A percentile compares a stretch with the other conserved stretches of the same genome.
phyloP scores from a whole-genome alignment of 495 filamentous ascomycete genomes.

The Penicillium simplicissimum region DNA sequence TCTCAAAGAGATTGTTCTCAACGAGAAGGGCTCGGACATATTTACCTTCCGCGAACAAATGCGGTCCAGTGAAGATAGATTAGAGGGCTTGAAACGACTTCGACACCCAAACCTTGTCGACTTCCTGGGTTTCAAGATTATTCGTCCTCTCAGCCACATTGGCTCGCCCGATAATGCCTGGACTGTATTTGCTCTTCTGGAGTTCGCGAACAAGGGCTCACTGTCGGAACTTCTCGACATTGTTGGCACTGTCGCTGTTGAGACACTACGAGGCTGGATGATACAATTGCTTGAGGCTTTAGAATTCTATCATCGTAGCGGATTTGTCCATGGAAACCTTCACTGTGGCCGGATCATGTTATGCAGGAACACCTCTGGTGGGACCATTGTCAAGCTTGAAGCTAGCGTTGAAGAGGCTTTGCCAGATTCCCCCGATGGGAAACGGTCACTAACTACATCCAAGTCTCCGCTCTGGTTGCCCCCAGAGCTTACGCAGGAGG shows the following conservation, averaged over 20 bases:
- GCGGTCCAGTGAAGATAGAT: slow-evolving; percentile 67
- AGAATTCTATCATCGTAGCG: slow-evolving; percentile 80
- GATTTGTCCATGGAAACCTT: slow-evolving; percentile 76
- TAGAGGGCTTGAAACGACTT: slow-evolving; percentile 72
- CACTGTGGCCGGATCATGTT: slow-evolving; percentile 77
- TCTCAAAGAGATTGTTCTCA: slow-evolving; percentile 58
- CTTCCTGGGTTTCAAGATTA: slow-evolving; percentile 79
- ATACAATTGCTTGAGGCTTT: slow-evolving; percentile 88
- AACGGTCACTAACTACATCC: slow-evolving; percentile 55
- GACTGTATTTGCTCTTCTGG: slow-evolving; percentile 79
- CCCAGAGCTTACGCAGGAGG: slow-evolving; percentile 68
- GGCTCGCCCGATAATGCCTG: slow-evolving; percentile 50
- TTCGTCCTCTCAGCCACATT: slow-evolving; percentile 35
- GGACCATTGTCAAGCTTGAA: slow-evolving; percentile 47
- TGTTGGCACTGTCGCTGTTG: slow-evolving; percentile 67
- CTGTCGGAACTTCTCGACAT: slow-evolving; percentile 79
- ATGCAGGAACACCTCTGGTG: slow-evolving; percentile 40
- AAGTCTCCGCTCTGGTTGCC: slow-evolving; percentile 82
- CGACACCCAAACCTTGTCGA: slow-evolving; percentile 76
- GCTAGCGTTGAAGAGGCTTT: slow-evolving; percentile 46
- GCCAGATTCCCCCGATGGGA: slow-evolving; percentile 29
- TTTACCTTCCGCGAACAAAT: slow-evolving; percentile 54
- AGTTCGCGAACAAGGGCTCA: slow-evolving; percentile 78
- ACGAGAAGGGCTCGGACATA: slow-evolving; percentile 41
- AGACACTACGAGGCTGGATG: slow-evolving; percentile 79